These are phyloP conservation scores for Brettanomyces custersianus DNA, from an alignment of 805 yeast genomes.

Conservation along the genomic window DNA sequence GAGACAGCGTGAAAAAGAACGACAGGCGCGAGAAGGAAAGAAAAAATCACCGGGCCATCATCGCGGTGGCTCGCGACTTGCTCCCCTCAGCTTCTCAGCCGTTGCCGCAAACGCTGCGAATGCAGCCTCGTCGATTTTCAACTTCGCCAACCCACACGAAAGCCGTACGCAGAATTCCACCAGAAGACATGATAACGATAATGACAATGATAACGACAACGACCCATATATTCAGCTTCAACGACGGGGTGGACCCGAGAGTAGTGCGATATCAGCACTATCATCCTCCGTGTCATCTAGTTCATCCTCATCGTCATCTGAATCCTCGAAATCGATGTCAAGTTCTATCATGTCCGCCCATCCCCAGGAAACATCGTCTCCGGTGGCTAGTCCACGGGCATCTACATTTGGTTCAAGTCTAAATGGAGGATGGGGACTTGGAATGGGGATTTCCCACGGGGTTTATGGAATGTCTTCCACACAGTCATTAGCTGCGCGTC, in stretches of 20 bases:
- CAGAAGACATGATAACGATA: background rate
- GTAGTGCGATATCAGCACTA: background rate
- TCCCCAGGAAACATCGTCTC: no score
- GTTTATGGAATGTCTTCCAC: no score
- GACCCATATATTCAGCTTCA: conserved; percentile 1
- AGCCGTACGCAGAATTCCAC: background rate
- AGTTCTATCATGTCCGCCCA: no score
- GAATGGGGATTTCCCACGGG: no score
- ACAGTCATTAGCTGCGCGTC: no score
- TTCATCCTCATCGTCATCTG: no score
- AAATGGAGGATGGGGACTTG: no score
- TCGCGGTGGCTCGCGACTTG: conserved; percentile 1
- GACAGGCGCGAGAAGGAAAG: background rate
- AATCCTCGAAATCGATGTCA: no score
- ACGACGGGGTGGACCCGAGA: background rate
- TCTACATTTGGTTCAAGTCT: no score
- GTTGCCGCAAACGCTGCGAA: conserved; percentile 22
- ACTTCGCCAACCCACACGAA: conserved; percentile 14
- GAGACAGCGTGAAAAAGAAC: background rate
- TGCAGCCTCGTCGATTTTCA: conserved; percentile 15
- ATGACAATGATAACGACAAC: background rate
- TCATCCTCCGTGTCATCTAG: background rate
- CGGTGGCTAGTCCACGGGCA: no score
- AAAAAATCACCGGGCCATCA: conserved; percentile 2
- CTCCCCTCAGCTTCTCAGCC: conserved; percentile 17